A percentile compares a stretch with the other conserved stretches of the same genome.
Conservation (phyloP, 768 basidiomycete genomes). For the Rhizopogon roseolus region DNA sequence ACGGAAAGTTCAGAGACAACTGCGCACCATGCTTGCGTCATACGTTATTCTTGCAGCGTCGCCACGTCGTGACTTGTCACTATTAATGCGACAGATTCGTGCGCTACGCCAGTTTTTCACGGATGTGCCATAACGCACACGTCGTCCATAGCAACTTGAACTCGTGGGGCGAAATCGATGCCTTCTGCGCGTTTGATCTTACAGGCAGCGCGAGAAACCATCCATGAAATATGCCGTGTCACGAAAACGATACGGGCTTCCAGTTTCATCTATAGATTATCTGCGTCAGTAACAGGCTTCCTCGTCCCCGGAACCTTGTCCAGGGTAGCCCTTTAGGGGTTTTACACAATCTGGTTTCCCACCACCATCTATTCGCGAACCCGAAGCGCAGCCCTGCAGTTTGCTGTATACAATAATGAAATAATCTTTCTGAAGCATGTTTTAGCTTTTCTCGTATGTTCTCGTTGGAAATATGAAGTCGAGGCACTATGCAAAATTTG, state of each 20-base stretch:
- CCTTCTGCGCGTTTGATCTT: conserved; percentile 9
- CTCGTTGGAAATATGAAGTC: too few relatives aligned
- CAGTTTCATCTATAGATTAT: conserved; percentile 9
- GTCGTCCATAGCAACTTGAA: not conserved
- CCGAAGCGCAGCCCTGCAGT: too few relatives aligned
- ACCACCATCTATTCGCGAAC: too few relatives aligned
- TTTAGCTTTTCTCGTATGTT: too few relatives aligned
- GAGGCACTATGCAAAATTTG: too few relatives aligned
- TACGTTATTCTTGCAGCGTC: conserved; percentile 5
- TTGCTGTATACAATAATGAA: too few relatives aligned
- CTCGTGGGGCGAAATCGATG: conserved; percentile 2
- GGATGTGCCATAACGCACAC: conserved; percentile 8
- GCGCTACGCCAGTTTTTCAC: conserved; percentile 8
- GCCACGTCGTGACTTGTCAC: not conserved
- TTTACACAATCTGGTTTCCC: too few relatives aligned
- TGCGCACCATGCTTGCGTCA: conserved; percentile 9
- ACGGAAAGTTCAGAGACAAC: too few relatives aligned
- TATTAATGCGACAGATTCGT: conserved; percentile 1
- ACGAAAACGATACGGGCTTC: conserved; percentile 13
- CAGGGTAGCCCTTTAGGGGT: too few relatives aligned
- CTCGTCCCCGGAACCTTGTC: too few relatives aligned
- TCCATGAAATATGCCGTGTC: conserved; percentile 13
- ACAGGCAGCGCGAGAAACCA: conserved; percentile 9
- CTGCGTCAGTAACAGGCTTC: too few relatives aligned
- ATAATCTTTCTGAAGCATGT: too few relatives aligned